Conservation (phyloP, 108 stramenopile genomes). For the Mayamaea pseudoterrestris region DNA sequence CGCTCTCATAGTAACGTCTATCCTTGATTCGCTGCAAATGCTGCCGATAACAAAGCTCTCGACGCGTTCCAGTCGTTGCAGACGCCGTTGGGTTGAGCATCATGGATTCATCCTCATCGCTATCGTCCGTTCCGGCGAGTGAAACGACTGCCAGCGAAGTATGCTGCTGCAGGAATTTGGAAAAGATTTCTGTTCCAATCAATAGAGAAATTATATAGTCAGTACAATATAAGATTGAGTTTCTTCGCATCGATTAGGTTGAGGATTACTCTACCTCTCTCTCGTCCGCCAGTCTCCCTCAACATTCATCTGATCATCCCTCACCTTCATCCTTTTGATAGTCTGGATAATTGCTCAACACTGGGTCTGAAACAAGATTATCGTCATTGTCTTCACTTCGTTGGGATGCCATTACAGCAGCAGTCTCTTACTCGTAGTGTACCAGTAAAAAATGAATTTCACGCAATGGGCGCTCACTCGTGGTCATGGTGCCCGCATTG, state of each 20-base stretch:
- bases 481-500: no score
- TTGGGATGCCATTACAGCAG: no score
- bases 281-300: no score
- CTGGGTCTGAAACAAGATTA: no score
- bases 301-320: neutral
- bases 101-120: conserved; percentile 25
- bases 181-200: conserved; percentile 37
- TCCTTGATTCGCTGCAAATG: conserved; percentile 64
- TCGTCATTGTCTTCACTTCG: no score
- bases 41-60: conserved; percentile 50
- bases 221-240: neutral
- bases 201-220: neutral
- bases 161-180: conserved; percentile 54
- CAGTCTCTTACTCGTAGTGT: no score
- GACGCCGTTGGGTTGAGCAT: conserved; percentile 51
- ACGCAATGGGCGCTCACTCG: no score
- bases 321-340: conserved; percentile 1
- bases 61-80: conserved; percentile 26
- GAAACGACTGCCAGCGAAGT: conserved; percentile 34
- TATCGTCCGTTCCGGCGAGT: neutral
- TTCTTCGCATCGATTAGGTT: neutral
- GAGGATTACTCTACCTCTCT: neutral
- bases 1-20: conserved; percentile 30
- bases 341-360: neutral
- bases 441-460: no score